Conservation (phyloP, 108 stramenopile species). For the Fragilariopsis cylindrus region DNA sequence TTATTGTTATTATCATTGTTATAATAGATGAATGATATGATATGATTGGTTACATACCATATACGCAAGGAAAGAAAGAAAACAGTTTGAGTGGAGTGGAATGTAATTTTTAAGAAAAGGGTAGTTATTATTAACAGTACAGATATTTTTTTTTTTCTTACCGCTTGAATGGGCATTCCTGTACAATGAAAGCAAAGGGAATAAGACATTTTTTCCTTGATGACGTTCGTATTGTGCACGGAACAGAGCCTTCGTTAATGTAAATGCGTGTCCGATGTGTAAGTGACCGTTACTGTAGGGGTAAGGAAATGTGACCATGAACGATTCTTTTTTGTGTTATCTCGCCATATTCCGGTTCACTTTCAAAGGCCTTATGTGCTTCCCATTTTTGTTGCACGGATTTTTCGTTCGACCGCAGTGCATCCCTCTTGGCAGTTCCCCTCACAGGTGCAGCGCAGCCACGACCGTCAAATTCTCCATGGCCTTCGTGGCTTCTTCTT, state of each 20-base stretch:
- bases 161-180: slow-evolving; percentile 99
- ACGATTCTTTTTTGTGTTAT: slow-evolving; percentile 63
- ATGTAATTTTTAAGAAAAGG: too few species aligned
- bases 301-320: slow-evolving; percentile 98
- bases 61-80: too few species aligned
- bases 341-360: slow-evolving; percentile 40
- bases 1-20: neutral
- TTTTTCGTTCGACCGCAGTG: slow-evolving; percentile 68
- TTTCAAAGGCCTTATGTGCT: slow-evolving; percentile 69
- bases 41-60: too few species aligned
- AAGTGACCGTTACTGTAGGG: slow-evolving; percentile 98
- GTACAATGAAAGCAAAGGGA: slow-evolving; percentile 99
- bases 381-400: slow-evolving; percentile 83
- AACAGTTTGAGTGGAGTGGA: too few species aligned
- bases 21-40: too few species aligned
- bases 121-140: too few species aligned
- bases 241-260: slow-evolving; percentile 96
- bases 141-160: slow-evolving; percentile 23
- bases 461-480: slow-evolving; percentile 45
- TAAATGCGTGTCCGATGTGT: slow-evolving; percentile 98
- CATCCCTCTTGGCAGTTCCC: slow-evolving; percentile 85
- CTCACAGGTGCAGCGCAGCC: slow-evolving; percentile 43
- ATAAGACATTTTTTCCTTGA: slow-evolving; percentile 93
- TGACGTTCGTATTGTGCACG: slow-evolving; percentile 92
- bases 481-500: slow-evolving; percentile 36